These are phyloP conservation scores for Neoascochyta sp. DNA, from an alignment of 2,329 filamentous ascomycete species.

Conservation along the genomic window DNA sequence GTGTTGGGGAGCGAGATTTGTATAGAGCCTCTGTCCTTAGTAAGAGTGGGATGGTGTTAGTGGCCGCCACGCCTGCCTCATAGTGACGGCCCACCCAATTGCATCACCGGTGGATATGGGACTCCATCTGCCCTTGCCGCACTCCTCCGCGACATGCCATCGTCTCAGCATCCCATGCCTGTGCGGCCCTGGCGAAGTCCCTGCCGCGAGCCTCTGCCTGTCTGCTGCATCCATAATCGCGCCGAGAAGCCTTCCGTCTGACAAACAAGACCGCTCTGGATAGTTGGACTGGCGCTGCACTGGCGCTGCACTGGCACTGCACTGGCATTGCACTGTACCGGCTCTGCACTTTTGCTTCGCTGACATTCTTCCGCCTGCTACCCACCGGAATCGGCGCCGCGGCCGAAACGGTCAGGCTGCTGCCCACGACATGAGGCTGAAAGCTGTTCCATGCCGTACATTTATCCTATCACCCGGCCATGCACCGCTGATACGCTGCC, in stretches of 20 bases:
- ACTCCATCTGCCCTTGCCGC: slow-evolving; percentile 8
- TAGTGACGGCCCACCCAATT: slow-evolving; percentile 1
- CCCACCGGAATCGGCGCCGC: slow-evolving; percentile 21
- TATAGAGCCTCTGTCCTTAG: slow-evolving; percentile 2
- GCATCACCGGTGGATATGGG: not conserved
- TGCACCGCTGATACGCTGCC: too few relatives aligned
- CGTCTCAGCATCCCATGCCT: too few relatives aligned
- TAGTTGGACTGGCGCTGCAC: too few relatives aligned
- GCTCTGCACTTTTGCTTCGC: slow-evolving; percentile 5
- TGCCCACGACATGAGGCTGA: too few relatives aligned
- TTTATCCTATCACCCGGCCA: too few relatives aligned
- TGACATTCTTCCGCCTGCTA: slow-evolving; percentile 24
- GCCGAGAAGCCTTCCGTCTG: slow-evolving; percentile 6
- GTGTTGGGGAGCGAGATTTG: slow-evolving; percentile 4
- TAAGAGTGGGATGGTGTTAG: slow-evolving; percentile 2
- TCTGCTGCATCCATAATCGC: too few relatives aligned
- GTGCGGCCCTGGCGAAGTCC: too few relatives aligned
- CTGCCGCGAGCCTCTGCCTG: too few relatives aligned
- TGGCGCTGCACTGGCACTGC: too few relatives aligned
- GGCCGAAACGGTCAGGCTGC: slow-evolving; percentile 26
- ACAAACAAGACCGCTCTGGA: slow-evolving; percentile 7
- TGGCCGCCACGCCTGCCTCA: slow-evolving; percentile 5
- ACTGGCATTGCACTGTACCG: slow-evolving; percentile 4
- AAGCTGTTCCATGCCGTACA: too few relatives aligned
- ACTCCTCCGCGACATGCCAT: slow-evolving; percentile 8